Evolutionary conservation across 2,329 filamentous ascomycete species (phyloP).

Genomic region (Aspergillus aculeatinus): DNA sequence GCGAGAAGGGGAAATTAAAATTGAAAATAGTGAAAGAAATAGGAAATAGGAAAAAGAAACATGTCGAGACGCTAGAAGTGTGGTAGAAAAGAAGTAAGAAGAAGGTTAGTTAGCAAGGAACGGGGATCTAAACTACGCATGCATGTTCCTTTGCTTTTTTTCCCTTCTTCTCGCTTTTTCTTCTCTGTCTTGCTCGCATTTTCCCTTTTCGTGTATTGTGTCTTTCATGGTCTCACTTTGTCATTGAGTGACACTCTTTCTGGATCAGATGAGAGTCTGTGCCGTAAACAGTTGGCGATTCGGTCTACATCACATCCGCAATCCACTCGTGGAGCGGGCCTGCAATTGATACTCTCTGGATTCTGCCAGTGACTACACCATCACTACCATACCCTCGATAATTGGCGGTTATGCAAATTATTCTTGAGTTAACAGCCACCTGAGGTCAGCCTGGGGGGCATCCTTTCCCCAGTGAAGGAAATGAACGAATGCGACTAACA

Average conservation of each 20-base stretch:
- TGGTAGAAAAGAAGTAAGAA: conserved; percentile 12
- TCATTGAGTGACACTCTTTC: conserved; percentile 7
- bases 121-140: conserved; percentile 16
- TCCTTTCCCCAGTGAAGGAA: conserved; percentile 13
- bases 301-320: conserved; percentile 22
- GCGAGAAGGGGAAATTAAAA: conserved; percentile 9
- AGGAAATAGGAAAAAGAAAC: background rate
- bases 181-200: conserved; percentile 7
- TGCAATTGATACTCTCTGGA: conserved; percentile 15
- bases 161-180: conserved; percentile 9
- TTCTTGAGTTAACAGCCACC: conserved; percentile 18
- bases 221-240: background rate
- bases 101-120: conserved; percentile 18
- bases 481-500: conserved; percentile 14
- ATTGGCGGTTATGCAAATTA: conserved; percentile 33
- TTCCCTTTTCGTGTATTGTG: conserved; percentile 14
- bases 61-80: background rate
- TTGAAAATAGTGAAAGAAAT: background rate
- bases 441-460: conserved; percentile 16
- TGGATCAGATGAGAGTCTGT: conserved; percentile 11
- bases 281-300: conserved; percentile 23
- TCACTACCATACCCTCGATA: conserved; percentile 20
- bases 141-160: conserved; percentile 21
- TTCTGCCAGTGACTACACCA: conserved; percentile 8
- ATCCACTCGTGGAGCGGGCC: conserved; percentile 17